Percentiles rank a stretch among this genome's conserved stretches.
These are phyloP conservation scores for Hippophae tibetana DNA, from an alignment of 306 rosid species.

Conservation along the genomic window DNA sequence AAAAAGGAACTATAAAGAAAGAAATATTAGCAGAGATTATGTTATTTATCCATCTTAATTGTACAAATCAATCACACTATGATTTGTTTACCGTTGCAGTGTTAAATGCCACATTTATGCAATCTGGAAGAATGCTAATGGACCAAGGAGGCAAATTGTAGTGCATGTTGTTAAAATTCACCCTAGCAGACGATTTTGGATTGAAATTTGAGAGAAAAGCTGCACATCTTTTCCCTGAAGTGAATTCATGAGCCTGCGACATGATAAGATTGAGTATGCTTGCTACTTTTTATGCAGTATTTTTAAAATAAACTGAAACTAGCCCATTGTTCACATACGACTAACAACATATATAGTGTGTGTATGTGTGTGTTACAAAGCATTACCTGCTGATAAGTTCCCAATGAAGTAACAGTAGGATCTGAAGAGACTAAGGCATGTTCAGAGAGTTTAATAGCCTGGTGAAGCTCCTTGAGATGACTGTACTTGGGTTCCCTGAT, in stretches of 20 bases:
- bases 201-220: not conserved
- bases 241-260: not conserved
- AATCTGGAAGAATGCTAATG: conserved; percentile 37
- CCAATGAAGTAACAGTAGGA: not conserved
- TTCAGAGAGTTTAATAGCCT: not conserved
- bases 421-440: not conserved
- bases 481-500: conserved; percentile 1
- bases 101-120: conserved; percentile 25
- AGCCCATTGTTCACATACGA: not conserved
- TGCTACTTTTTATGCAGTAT: not conserved
- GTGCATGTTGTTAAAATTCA: not conserved
- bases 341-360: not conserved
- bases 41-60: no score
- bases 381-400: not conserved
- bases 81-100: conserved; percentile 23
- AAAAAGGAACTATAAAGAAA: not conserved
- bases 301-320: not conserved
- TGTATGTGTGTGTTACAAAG: not conserved
- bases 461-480: not conserved
- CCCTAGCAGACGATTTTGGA: not conserved
- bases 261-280: not conserved
- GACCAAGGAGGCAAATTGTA: conserved; percentile 23
- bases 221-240: not conserved
- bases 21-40: no score
- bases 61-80: no score